These are phyloP conservation scores for Rosa chinensis DNA, from an alignment of 306 rosid genomes.

Conservation along the genomic window DNA sequence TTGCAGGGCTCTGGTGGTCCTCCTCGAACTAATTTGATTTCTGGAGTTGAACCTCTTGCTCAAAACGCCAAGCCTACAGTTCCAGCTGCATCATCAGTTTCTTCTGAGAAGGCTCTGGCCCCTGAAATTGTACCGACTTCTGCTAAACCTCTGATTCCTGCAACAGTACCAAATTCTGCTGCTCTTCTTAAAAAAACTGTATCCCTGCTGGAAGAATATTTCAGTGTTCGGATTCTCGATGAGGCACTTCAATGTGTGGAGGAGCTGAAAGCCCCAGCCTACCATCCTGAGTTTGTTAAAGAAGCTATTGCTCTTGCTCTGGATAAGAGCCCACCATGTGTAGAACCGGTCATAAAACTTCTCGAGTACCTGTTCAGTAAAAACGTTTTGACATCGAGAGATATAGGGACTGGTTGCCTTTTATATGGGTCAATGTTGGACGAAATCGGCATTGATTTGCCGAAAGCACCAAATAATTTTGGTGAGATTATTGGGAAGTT, in stretches of 20 bases:
- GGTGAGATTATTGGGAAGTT: slow-evolving; percentile 40
- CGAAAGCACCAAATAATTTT: slow-evolving; percentile 42
- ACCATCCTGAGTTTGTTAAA: slow-evolving; percentile 38
- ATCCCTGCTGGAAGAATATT: slow-evolving; percentile 46
- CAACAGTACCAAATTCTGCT: slow-evolving; percentile 13
- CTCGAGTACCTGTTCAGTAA: slow-evolving; percentile 31
- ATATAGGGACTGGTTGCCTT: slow-evolving; percentile 39
- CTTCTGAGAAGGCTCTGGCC: slow-evolving; percentile 19
- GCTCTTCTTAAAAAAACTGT: slow-evolving; percentile 33
- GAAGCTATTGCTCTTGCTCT: slow-evolving; percentile 36
- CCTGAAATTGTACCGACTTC: slow-evolving; percentile 18
- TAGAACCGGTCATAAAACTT: slow-evolving; percentile 36
- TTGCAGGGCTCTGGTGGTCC: slow-evolving; percentile 34
- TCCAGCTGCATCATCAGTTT: slow-evolving; percentile 5
- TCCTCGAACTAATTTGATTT: slow-evolving; percentile 9
- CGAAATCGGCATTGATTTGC: slow-evolving; percentile 38
- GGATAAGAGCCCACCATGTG: slow-evolving; percentile 39
- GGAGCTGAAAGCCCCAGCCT: slow-evolving; percentile 39
- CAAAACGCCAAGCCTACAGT: slow-evolving; percentile 22
- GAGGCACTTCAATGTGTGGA: slow-evolving; percentile 51
- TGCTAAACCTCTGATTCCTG: slow-evolving; percentile 26
- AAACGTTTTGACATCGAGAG: slow-evolving; percentile 26
- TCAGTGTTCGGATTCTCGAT: slow-evolving; percentile 35
- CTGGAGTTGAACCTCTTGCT: slow-evolving; percentile 14
- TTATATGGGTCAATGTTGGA: slow-evolving; percentile 38